These are phyloP conservation scores for Fusarium sp. DNA, from an alignment of 2,329 filamentous ascomycete species.

Conservation along the genomic window DNA sequence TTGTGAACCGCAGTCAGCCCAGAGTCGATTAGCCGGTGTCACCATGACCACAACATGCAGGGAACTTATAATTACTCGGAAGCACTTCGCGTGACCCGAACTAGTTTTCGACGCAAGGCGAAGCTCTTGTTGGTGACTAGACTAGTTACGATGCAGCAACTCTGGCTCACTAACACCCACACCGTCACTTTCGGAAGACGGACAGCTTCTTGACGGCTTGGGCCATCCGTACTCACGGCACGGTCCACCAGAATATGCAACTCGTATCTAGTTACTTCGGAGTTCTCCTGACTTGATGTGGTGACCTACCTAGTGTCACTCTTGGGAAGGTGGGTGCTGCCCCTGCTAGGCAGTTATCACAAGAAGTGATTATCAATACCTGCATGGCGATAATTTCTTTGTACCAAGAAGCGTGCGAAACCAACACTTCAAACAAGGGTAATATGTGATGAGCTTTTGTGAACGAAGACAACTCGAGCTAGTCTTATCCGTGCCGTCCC, in stretches of 20 bases:
- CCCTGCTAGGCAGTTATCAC: slow-evolving; percentile 16
- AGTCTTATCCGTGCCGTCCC: slow-evolving; percentile 15
- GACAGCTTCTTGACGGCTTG: slow-evolving; percentile 14
- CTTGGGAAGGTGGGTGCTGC: not conserved
- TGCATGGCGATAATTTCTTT: slow-evolving; percentile 18
- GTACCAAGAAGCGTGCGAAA: not conserved
- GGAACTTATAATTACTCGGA: slow-evolving; percentile 17
- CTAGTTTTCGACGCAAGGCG: slow-evolving; percentile 17
- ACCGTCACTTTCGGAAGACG: slow-evolving; percentile 26
- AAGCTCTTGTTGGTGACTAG: slow-evolving; percentile 39
- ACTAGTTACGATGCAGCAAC: slow-evolving; percentile 26
- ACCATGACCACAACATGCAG: slow-evolving; percentile 13
- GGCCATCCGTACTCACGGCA: slow-evolving; percentile 7
- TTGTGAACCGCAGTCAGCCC: not conserved
- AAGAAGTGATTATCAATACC: not conserved
- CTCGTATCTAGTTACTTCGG: not conserved
- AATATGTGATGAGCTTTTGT: slow-evolving; percentile 4
- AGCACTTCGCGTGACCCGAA: slow-evolving; percentile 3
- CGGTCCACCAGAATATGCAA: slow-evolving; percentile 9
- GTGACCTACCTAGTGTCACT: not conserved
- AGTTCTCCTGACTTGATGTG: slow-evolving; percentile 14
- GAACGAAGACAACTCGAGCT: slow-evolving; percentile 1
- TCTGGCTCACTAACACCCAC: slow-evolving; percentile 28
- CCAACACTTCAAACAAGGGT: slow-evolving; percentile 23
- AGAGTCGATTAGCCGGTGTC: slow-evolving; percentile 16